Evolutionary conservation across 805 yeast genomes (phyloP).

Genomic region (Ogataea trehaloabstinens): DNA sequence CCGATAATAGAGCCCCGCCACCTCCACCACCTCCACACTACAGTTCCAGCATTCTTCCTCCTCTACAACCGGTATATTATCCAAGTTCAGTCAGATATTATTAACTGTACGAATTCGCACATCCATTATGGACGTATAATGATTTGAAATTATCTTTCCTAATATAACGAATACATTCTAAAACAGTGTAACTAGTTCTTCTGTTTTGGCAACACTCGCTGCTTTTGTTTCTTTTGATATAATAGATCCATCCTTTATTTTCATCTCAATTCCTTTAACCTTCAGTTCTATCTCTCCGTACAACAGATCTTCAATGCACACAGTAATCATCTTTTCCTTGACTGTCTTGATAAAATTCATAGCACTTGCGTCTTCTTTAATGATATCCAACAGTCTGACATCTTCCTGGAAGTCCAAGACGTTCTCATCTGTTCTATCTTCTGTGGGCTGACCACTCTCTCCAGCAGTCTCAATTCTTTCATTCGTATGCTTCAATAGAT

Average conservation of each 20-base stretch:
- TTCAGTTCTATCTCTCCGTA: constrained; percentile 12
- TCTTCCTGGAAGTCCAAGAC: constrained; percentile 17
- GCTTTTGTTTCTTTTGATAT: constrained; percentile 6
- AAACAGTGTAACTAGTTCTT: constrained; percentile 9
- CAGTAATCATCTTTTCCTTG: constrained; percentile 1
- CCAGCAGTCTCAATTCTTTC: neutral
- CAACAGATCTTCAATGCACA: constrained; percentile 13
- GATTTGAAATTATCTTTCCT: too few relatives aligned
- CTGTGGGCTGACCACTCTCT: constrained; percentile 2
- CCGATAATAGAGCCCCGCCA: neutral
- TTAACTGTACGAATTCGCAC: neutral
- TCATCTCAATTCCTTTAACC: constrained; percentile 6
- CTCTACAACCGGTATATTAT: constrained; percentile 10
- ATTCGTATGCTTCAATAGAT: constrained; percentile 12
- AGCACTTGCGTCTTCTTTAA: constrained; percentile 17
- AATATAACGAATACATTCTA: too few relatives aligned
- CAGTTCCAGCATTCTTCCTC: constrained; percentile 13
- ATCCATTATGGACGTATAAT: neutral
- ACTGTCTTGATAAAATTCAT: neutral
- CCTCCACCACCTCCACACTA: constrained; percentile 3
- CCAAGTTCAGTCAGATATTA: constrained; percentile 1
- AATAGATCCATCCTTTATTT: constrained; percentile 15
- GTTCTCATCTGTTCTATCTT: constrained; percentile 4
- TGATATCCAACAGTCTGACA: constrained; percentile 19
- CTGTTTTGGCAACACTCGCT: constrained; percentile 16